These are phyloP conservation scores for Rosa hybrid DNA, from an alignment of 331 rosid genomes.

Conservation along the genomic window DNA sequence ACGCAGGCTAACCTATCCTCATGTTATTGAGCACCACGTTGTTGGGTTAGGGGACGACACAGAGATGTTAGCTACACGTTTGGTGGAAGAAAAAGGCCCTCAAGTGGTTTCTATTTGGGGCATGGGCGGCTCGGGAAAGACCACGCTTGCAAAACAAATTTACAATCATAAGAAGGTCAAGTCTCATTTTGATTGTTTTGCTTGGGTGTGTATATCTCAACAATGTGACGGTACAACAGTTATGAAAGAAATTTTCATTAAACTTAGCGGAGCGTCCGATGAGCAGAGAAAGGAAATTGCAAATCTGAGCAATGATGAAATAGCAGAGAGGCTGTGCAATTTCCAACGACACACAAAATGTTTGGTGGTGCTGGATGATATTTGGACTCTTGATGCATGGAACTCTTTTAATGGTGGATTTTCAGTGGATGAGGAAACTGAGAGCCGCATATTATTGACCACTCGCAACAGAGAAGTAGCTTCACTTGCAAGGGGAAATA, in stretches of 20 bases:
- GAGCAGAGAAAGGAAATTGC: neutral
- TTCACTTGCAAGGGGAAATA: neutral
- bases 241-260: neutral
- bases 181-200: neutral
- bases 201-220: constrained; percentile 5
- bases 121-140: neutral
- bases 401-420: neutral
- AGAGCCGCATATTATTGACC: neutral
- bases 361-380: constrained; percentile 4
- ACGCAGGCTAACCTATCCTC: neutral
- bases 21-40: neutral
- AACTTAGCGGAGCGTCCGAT: neutral
- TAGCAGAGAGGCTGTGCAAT: neutral
- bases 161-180: neutral
- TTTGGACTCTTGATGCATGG: neutral
- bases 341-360: neutral
- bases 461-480: neutral
- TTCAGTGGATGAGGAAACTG: neutral
- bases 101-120: neutral
- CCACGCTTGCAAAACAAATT: neutral
- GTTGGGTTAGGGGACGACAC: neutral
- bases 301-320: neutral
- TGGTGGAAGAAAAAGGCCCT: neutral
- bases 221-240: neutral
- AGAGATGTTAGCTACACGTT: neutral